Conservation (phyloP, 495 filamentous ascomycete species). For the Trichocladium uniseriatum region DNA sequence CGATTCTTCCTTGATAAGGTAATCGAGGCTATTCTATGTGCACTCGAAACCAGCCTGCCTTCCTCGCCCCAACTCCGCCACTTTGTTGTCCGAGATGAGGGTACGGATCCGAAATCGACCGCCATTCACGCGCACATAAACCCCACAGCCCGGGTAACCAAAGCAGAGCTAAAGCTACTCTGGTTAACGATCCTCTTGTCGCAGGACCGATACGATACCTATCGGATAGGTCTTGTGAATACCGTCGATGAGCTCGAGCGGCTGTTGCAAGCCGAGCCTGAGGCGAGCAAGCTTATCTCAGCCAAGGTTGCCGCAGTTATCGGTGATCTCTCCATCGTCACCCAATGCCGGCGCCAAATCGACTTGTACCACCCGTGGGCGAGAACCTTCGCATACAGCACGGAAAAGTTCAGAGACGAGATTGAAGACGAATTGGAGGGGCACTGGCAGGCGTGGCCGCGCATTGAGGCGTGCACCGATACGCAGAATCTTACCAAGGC, state of each 20-base stretch:
- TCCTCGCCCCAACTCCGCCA: no score
- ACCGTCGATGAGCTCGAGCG: constrained; percentile 38
- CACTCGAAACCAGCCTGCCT: no score
- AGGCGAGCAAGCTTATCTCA: constrained; percentile 32
- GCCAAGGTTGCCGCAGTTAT: constrained; percentile 25
- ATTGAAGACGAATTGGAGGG: no score
- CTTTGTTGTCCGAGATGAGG: no score
- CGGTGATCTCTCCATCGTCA: constrained; percentile 36
- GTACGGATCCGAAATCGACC: no score
- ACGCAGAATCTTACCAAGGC: no score
- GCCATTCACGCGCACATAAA: no score
- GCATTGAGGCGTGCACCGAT: no score
- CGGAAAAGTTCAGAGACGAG: constrained; percentile 17
- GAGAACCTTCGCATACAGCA: constrained; percentile 8
- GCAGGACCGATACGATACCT: constrained; percentile 13
- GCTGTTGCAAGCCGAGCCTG: constrained; percentile 29
- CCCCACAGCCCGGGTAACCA: no score
- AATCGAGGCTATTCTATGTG: not conserved
- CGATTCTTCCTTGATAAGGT: constrained; percentile 1
- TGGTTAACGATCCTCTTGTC: constrained; percentile 27
- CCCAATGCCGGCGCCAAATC: constrained; percentile 34
- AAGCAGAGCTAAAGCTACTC: constrained; percentile 18
- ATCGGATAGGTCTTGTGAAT: no score
- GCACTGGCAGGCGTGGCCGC: constrained; percentile 13
- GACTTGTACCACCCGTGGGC: constrained; percentile 43